phyloP scores from a whole-genome alignment of 2,329 filamentous ascomycete genomes.

The Colletotrichum sp. region DNA sequence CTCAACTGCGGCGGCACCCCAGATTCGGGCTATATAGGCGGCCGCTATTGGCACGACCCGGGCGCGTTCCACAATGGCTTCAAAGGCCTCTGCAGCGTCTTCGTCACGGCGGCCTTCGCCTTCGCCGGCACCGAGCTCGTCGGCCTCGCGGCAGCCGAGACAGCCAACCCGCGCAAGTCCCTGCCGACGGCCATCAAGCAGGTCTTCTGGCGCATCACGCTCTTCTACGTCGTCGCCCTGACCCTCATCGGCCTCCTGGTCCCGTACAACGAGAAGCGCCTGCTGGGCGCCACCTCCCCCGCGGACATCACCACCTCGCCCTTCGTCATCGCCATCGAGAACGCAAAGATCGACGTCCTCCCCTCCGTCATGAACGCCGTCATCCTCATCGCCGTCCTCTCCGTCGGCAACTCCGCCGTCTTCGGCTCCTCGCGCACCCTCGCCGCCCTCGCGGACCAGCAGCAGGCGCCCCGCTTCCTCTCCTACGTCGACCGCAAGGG shows the following conservation, averaged over 20 bases:
- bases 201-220: slow-evolving; percentile 91
- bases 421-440: slow-evolving; percentile 92
- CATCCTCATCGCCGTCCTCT: slow-evolving; percentile 88
- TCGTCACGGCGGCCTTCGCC: slow-evolving; percentile 78
- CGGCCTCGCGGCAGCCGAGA: slow-evolving; percentile 78
- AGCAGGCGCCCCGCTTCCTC: slow-evolving; percentile 78
- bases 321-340: slow-evolving; percentile 90
- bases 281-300: slow-evolving; percentile 59
- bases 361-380: slow-evolving; percentile 95
- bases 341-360: slow-evolving; percentile 80
- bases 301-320: slow-evolving; percentile 75
- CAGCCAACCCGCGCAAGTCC: slow-evolving; percentile 79
- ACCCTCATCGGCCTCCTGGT: slow-evolving; percentile 83
- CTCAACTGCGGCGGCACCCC: slow-evolving; percentile 83
- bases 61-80: slow-evolving; percentile 87
- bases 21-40: slow-evolving; percentile 79
- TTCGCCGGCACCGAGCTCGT: slow-evolving; percentile 80
- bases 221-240: slow-evolving; percentile 89
- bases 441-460: slow-evolving; percentile 86
- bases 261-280: slow-evolving; percentile 68
- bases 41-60: slow-evolving; percentile 75
- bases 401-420: slow-evolving; percentile 89
- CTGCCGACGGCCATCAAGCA: slow-evolving; percentile 89
- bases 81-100: slow-evolving; percentile 80
- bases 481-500: slow-evolving; percentile 84